Base-by-base conservation (phyloP, 306 rosid genomes). In the Coriaria nepalensis region DNA sequence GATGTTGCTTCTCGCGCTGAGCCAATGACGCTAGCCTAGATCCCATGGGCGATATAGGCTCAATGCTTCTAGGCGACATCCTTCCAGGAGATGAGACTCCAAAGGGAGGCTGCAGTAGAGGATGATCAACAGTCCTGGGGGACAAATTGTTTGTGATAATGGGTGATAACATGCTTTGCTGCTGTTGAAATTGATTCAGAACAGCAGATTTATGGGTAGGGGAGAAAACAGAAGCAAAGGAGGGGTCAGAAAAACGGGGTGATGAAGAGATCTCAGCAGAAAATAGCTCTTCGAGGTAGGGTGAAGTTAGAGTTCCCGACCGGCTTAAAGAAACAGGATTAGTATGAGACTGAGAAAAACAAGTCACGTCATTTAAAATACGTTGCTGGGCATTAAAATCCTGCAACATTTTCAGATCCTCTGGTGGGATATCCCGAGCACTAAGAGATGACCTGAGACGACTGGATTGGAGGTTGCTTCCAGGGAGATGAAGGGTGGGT, bases 381-480 rank as follows among this genome's bases (percentile, higher is more conserved):
- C 75, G 86, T 35, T 76, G 78, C 61, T 77, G 83, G 14, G 75
- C 74, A 55, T 82, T 82, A 51, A 74, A 75, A 45, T 82, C 83
- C 0, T 53, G 64, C 60, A 86, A 8, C 69, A 62, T 6, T 45
- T 77, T 72, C 20, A 82, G 50, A 47, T 70, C 76, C 9, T 68
- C 84, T 7, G 66, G 78, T 8, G 66, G 74, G 49, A 82, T 74
- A 56, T 86, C 94, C 9, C 94, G 71, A 8, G 96, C 96, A 68
- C 70, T 70, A n/a, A 86, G 73, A 32, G 96, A 86, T 47, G 90
- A 77, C 62, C 94, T 77, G 73, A 86, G 61, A 44, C 96, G 94
- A 36, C 96, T 86, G 43, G 90, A 77, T 63, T 86, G 96, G 51
- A 77, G 64, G 62, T 73, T 77, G 75, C 83, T 75, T 53, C 86